Evolutionary conservation across 2,329 filamentous ascomycete genomes (phyloP).

Genomic region (Cryoendolithus antarcticus): DNA sequence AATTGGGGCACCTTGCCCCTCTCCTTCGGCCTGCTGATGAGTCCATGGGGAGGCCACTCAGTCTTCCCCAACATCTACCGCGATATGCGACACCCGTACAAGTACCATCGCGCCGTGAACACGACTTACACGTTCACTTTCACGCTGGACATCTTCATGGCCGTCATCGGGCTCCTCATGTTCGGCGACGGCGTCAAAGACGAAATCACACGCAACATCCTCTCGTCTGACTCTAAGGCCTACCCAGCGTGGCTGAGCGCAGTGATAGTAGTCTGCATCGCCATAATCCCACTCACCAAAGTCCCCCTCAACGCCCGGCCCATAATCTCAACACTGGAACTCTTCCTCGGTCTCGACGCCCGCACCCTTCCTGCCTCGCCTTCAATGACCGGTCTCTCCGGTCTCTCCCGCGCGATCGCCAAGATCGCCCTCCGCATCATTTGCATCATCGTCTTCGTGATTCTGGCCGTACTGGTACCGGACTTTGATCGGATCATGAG

Average conservation of each 20-base stretch:
- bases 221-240: slow-evolving; percentile 46
- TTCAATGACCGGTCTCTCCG: slow-evolving; percentile 41
- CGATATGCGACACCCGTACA: slow-evolving; percentile 70
- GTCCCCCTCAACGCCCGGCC: slow-evolving; percentile 59
- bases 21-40: slow-evolving; percentile 83
- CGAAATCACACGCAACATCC: slow-evolving; percentile 82
- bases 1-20: slow-evolving; percentile 82
- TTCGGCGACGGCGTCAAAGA: slow-evolving; percentile 82
- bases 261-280: slow-evolving; percentile 73
- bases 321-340: slow-evolving; percentile 73
- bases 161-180: slow-evolving; percentile 79
- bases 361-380: slow-evolving; percentile 37
- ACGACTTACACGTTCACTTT: slow-evolving; percentile 78
- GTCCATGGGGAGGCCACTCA: slow-evolving; percentile 57
- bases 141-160: slow-evolving; percentile 67
- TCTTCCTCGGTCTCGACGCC: slow-evolving; percentile 60
- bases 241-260: slow-evolving; percentile 66
- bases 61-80: slow-evolving; percentile 79
- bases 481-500: slow-evolving; percentile 85
- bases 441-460: slow-evolving; percentile 58
- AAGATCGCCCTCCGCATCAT: slow-evolving; percentile 52
- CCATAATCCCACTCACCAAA: slow-evolving; percentile 89
- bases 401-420: slow-evolving; percentile 44
- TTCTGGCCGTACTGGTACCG: slow-evolving; percentile 62
- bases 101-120: slow-evolving; percentile 62